Conservation (phyloP, 768 basidiomycete species). For the Boletus edulis region DNA sequence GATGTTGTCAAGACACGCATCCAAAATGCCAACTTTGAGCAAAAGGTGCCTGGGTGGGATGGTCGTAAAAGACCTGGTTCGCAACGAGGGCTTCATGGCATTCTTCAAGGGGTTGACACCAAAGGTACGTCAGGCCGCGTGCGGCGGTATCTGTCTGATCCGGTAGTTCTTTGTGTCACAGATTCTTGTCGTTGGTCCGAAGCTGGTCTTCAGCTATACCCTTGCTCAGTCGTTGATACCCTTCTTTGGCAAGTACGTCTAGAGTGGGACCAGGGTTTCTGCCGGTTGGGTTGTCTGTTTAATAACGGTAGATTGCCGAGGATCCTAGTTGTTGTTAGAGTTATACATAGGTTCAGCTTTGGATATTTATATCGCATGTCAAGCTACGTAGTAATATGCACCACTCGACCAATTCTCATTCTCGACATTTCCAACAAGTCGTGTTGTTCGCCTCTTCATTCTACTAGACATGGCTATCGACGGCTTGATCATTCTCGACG, state of each 20-base stretch:
- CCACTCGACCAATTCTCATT: background rate
- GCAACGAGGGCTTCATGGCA: constrained; percentile 77
- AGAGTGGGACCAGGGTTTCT: constrained; percentile 10
- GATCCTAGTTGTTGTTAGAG: constrained; percentile 3
- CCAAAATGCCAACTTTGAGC: constrained; percentile 97
- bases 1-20: constrained; percentile 97
- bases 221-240: constrained; percentile 96
- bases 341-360: constrained; percentile 2
- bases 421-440: background rate
- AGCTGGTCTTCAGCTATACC: constrained; percentile 98
- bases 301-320: background rate
- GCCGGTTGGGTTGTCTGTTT: background rate
- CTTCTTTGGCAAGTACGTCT: constrained; percentile 83
- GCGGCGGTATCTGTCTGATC: constrained; percentile 2
- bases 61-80: constrained; percentile 82
- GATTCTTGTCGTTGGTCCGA: constrained; percentile 96
- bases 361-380: constrained; percentile 7
- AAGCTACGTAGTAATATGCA: background rate
- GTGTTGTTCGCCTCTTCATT: background rate
- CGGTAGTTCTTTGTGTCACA: constrained; percentile 29
- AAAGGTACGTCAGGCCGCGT: constrained; percentile 55
- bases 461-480: constrained; percentile 63
- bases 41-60: constrained; percentile 76
- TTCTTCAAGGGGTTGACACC: constrained; percentile 98
- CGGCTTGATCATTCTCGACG: constrained; percentile 78